phyloP scores from a whole-genome alignment of 495 filamentous ascomycete genomes.

The Pseudevernia furfuracea region DNA sequence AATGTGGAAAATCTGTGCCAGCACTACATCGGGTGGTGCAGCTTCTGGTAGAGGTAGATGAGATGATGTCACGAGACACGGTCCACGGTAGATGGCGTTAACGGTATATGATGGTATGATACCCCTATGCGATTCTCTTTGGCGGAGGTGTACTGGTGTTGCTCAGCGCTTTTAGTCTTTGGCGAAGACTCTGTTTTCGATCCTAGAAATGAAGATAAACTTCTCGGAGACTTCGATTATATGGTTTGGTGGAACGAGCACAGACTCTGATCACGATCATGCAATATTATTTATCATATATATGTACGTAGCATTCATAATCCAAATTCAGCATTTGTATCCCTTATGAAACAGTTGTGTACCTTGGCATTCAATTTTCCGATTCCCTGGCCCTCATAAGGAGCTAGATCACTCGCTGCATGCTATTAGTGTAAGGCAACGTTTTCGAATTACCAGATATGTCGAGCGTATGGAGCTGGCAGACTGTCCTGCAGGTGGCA shows the following conservation, averaged over 20 bases:
- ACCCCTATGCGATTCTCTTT: background rate
- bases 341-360: background rate
- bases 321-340: background rate
- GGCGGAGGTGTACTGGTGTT: background rate
- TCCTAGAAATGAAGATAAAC: background rate
- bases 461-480: background rate
- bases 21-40: slow-evolving; percentile 71
- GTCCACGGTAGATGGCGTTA: background rate
- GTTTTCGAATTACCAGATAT: too few species aligned
- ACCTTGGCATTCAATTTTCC: too few species aligned
- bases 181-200: background rate
- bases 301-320: background rate
- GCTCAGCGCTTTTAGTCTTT: background rate
- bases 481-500: background rate
- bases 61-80: background rate
- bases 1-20: slow-evolving; percentile 96
- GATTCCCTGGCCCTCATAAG: background rate
- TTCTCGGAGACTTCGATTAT: background rate
- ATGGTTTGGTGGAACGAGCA: background rate
- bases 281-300: background rate
- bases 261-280: background rate
- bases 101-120: slow-evolving; percentile 2
- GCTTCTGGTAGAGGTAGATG: slow-evolving; percentile 20
- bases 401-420: too few species aligned
- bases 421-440: too few species aligned